These are phyloP conservation scores for Zymoseptoria passerinii DNA, from an alignment of 2,329 filamentous ascomycete species.

Conservation along the genomic window DNA sequence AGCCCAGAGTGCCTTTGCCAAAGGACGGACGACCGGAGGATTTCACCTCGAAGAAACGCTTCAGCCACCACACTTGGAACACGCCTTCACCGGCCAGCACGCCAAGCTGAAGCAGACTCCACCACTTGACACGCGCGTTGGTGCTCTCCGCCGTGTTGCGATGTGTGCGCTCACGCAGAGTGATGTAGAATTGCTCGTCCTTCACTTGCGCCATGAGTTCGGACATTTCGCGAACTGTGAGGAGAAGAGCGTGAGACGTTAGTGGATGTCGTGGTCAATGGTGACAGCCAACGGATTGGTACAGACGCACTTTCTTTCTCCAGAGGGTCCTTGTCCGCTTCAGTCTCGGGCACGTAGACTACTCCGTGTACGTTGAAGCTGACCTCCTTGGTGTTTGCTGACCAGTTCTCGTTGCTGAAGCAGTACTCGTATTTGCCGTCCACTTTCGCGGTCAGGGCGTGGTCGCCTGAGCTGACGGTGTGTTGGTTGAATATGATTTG, in stretches of 20 bases:
- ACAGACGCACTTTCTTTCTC: conserved; percentile 69
- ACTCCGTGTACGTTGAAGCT: conserved; percentile 99
- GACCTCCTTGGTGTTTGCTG: conserved; percentile 91
- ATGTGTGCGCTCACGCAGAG: conserved; percentile 89
- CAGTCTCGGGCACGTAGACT: conserved; percentile 87
- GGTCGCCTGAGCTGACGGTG: conserved; percentile 79
- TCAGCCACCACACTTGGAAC: conserved; percentile 99
- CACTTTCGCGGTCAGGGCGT: conserved; percentile 74
- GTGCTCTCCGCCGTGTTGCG: conserved; percentile 98
- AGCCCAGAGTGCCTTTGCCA: conserved; percentile 25
- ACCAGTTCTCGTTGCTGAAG: conserved; percentile 99
- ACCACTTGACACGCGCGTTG: conserved; percentile 97
- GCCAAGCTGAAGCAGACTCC: conserved; percentile 92
- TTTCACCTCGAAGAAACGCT: conserved; percentile 59
- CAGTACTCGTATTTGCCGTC: conserved; percentile 94
- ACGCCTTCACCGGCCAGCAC: conserved; percentile 84
- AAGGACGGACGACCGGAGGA: conserved; percentile 22
- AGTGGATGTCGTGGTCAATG: background rate
- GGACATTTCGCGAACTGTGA: conserved; percentile 67
- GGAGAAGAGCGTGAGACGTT: background rate
- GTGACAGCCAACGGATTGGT: conserved; percentile 1
- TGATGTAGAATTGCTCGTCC: conserved; percentile 96
- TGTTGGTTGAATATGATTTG: conserved; percentile 73
- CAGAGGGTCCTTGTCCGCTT: conserved; percentile 76
- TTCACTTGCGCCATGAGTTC: conserved; percentile 87